Percentiles rank a stretch among this genome's conserved stretches.
These are phyloP conservation scores for Rugosomyces carneus DNA, from an alignment of 1,284 basidiomycete genomes.

Conservation along the genomic window DNA sequence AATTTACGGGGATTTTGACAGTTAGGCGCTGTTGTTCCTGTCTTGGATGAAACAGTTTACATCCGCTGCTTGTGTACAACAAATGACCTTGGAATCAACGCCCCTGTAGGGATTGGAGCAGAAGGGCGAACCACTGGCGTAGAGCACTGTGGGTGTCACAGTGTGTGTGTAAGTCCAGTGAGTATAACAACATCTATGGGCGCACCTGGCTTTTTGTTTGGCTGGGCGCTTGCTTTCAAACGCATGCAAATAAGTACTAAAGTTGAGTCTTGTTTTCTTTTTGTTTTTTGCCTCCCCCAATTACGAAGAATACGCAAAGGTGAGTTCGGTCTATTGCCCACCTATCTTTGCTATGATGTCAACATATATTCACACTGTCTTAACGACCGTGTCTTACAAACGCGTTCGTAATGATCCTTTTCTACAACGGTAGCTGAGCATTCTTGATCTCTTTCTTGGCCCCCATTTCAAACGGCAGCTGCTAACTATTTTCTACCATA, in stretches of 20 bases:
- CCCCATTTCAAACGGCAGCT: neutral
- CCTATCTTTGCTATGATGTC: conserved; percentile 26
- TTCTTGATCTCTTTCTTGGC: conserved; percentile 10
- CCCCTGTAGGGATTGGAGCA: neutral
- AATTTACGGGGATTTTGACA: conserved; percentile 4
- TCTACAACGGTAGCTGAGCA: conserved; percentile 64
- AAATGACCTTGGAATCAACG: neutral
- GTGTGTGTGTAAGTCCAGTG: neutral
- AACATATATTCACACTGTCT: conserved; percentile 41
- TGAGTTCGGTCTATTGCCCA: conserved; percentile 1
- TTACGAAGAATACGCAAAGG: neutral
- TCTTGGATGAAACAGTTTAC: neutral
- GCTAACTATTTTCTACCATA: neutral
- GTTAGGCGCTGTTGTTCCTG: neutral
- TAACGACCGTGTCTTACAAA: conserved; percentile 29
- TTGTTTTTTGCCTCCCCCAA: too few species aligned
- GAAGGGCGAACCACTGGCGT: neutral
- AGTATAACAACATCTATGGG: neutral
- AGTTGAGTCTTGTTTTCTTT: neutral
- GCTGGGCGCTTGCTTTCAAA: conserved; percentile 7
- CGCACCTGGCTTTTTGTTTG: neutral
- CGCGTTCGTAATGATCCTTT: conserved; percentile 29
- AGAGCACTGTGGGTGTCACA: neutral
- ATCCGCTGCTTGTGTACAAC: neutral
- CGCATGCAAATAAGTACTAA: conserved; percentile 12